Percentiles rank a stretch among this genome's conserved stretches.
Evolutionary conservation across 495 filamentous ascomycete genomes (phyloP).

Genomic region (Aspergillus heteromorphus): DNA sequence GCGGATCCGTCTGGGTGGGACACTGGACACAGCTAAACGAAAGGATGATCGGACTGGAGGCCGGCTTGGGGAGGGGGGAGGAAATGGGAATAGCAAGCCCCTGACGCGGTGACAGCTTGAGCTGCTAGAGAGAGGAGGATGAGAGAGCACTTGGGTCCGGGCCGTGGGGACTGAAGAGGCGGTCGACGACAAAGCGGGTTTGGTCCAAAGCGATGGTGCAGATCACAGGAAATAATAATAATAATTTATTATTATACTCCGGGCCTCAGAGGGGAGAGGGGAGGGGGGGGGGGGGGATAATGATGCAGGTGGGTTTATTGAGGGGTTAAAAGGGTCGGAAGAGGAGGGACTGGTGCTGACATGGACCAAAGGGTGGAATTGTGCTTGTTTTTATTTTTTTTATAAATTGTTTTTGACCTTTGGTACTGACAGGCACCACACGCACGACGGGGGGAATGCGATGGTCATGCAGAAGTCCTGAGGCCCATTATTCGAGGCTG

Average conservation of each 20-base stretch:
- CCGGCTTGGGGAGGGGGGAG: slow-evolving; percentile 11
- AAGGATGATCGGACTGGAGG: slow-evolving; percentile 34
- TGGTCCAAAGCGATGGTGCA: slow-evolving; percentile 16
- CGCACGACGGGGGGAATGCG: neutral
- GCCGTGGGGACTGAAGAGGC: slow-evolving; percentile 38
- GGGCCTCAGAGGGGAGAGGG: neutral
- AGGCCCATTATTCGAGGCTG: neutral
- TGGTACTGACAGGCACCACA: neutral
- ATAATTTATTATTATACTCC: slow-evolving; percentile 9
- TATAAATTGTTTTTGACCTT: neutral
- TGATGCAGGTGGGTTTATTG: slow-evolving; percentile 18
- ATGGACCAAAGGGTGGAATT: slow-evolving; percentile 1
- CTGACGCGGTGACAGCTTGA: slow-evolving; percentile 42
- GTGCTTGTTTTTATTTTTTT: no score
- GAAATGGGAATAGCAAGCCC: slow-evolving; percentile 24
- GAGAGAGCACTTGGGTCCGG: slow-evolving; percentile 19
- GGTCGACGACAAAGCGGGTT: slow-evolving; percentile 19
- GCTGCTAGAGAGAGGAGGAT: slow-evolving; percentile 6
- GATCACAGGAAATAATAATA: slow-evolving; percentile 14
- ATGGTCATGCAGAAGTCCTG: neutral
- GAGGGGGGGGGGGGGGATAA: neutral
- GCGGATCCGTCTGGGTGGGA: slow-evolving; percentile 36
- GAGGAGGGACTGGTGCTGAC: slow-evolving; percentile 13
- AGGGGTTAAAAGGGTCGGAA: slow-evolving; percentile 14
- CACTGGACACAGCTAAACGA: slow-evolving; percentile 26